Conservation (phyloP, 225 moss, liverwort and hornwort genomes). For the Pseudisothecium myosuroides region DNA sequence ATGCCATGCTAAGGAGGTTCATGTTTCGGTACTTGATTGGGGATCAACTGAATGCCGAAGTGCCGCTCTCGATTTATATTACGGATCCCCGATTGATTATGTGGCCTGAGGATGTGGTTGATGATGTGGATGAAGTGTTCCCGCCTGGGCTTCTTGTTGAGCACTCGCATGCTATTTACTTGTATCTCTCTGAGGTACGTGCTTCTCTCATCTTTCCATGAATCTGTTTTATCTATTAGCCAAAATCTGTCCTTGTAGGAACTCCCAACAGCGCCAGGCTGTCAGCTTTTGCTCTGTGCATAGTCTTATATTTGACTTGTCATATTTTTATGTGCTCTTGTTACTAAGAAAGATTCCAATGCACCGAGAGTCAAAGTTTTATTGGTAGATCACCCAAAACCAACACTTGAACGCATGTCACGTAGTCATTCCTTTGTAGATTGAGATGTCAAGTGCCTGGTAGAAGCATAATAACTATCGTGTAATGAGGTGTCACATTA, state of each 20-base stretch:
- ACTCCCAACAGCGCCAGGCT: neutral
- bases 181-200: conserved; percentile 23
- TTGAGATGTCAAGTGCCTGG: neutral
- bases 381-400: neutral
- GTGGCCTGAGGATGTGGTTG: conserved; percentile 25
- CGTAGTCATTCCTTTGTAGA: neutral
- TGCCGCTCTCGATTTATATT: conserved; percentile 18
- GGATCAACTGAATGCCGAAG: conserved; percentile 19
- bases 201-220: neutral
- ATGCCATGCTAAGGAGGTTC: conserved; percentile 17
- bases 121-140: conserved; percentile 25
- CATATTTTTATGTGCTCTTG: neutral
- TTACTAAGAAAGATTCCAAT: neutral
- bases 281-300: neutral
- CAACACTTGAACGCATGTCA: neutral
- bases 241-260: neutral
- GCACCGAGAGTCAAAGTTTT: neutral
- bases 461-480: neutral
- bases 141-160: conserved; percentile 22
- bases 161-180: conserved; percentile 29
- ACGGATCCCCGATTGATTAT: conserved; percentile 14
- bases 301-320: neutral
- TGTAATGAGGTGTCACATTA: neutral
- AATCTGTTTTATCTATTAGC: neutral
- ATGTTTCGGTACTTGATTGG: conserved; percentile 36